Evolutionary conservation across 2,329 filamentous ascomycete genomes (phyloP), one percentile per base, ranked within the genome.

Genomic region (Hymenoscyphus repandus): DNA sequence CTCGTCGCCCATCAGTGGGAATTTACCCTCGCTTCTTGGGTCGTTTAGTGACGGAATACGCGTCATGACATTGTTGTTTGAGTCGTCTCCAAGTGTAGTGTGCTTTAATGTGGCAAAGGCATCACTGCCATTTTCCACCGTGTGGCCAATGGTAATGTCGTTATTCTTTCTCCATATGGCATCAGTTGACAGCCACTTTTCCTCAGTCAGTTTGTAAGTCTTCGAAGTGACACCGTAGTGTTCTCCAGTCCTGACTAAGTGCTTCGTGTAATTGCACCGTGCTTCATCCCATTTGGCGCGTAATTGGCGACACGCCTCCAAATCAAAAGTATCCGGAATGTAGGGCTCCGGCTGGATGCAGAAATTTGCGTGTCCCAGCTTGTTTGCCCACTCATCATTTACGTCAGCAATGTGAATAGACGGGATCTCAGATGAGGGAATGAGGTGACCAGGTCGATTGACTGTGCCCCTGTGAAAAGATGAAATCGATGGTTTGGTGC

Each of bases 351-450:
- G 91, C 18, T 80, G 73, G 60, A 97, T 95, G 61, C 81, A 91
- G 67, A 95, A 96, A 72, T 97, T 96, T 57, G 91, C 91, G 66
- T 97, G 91, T 27, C 92, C 92, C 12, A 97, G 80, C 50, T 82
- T 83, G 63, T 86, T 81, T 1, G 88, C 86, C 92, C 92, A 96
- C 58, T 85, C 82, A 65, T 95, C 90, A 45, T 83, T 76, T 5
- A 83, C 80, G 49, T 86, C 81, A 31, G 84, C 74, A 58, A 90
- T 81, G 6, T 84, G 72, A 56, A 90, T 81, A 4, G 80, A 77
- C 3, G 83, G 80, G 34, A 86, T 79, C 22, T 82, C 79, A 3
- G 71, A 66, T 36, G 73, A 70, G 4, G 79, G 75, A 33, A 78
- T 72, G 9, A 65, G 46, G 68, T 78, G 59, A 66, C 71, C 59